Evolutionary conservation across 257 asterid species (phyloP).

Genomic region (Solanum chaucha): DNA sequence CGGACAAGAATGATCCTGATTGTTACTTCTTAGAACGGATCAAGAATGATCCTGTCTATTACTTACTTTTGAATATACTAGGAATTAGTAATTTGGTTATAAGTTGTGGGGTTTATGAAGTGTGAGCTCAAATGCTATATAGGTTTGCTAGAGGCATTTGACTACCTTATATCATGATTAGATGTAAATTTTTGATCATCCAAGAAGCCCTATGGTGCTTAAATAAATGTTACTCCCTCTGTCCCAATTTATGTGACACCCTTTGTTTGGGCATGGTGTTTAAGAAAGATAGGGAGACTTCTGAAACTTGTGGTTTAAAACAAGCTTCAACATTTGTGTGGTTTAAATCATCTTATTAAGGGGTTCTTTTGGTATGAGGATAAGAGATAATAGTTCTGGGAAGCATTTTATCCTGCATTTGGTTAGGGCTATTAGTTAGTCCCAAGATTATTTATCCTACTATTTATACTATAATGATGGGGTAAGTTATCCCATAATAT

Average conservation of each 20-base stretch:
- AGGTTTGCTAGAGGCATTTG: not conserved
- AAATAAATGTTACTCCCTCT: not conserved
- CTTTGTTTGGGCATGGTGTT: not conserved
- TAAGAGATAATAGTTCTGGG: not conserved
- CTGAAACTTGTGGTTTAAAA: not conserved
- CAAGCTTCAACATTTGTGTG: not conserved
- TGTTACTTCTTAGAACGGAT: not conserved
- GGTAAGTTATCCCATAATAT: not conserved
- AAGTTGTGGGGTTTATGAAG: not conserved
- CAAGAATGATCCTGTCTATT: not conserved
- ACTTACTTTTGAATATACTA: not conserved
- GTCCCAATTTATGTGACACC: not conserved
- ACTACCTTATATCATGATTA: not conserved
- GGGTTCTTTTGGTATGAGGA: not conserved
- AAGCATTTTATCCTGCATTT: not conserved
- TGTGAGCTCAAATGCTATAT: not conserved
- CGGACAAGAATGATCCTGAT: not conserved
- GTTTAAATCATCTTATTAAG: not conserved
- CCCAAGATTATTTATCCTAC: not conserved
- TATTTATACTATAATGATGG: not conserved
- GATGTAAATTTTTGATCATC: not conserved
- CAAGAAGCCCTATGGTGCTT: not conserved
- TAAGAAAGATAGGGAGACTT: not conserved
- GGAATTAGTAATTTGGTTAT: not conserved
- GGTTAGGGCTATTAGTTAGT: not conserved